phyloP scores from a whole-genome alignment of 164 flowering plant species.

The Buxus sempervirens region DNA sequence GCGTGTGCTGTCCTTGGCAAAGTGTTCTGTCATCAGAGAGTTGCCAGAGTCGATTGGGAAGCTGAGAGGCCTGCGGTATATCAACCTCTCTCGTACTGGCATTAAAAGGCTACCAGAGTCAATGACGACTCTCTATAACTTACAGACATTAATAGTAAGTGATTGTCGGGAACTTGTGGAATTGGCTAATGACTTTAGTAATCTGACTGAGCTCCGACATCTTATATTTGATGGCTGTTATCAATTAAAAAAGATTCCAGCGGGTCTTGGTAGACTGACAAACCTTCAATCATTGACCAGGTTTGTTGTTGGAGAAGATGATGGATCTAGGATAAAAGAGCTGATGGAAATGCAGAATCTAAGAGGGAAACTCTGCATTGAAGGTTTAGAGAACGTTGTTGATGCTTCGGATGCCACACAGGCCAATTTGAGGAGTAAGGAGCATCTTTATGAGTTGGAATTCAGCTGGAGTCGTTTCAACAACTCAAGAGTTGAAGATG shows the following conservation, averaged over 20 bases:
- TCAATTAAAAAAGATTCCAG: slow-evolving; percentile 9
- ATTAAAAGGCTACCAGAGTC: slow-evolving; percentile 27
- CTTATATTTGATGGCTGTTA: slow-evolving; percentile 8
- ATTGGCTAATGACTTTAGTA: slow-evolving; percentile 17
- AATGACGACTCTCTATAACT: slow-evolving; percentile 16
- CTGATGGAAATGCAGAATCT: slow-evolving; percentile 17
- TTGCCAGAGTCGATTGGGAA: slow-evolving; percentile 17
- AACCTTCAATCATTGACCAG: slow-evolving; percentile 15
- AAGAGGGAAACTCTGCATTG: slow-evolving; percentile 14
- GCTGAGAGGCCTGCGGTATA: slow-evolving; percentile 25
- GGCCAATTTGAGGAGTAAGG: slow-evolving; percentile 19
- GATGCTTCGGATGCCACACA: slow-evolving; percentile 6
- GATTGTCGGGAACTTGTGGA: slow-evolving; percentile 15
- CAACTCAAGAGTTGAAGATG: too few species aligned
- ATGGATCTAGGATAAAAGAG: slow-evolving; percentile 20
- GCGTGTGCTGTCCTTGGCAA: slow-evolving; percentile 18
- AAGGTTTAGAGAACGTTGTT: slow-evolving; percentile 14
- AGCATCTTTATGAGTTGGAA: slow-evolving; percentile 11
- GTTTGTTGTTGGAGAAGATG: slow-evolving; percentile 7
- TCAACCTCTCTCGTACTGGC: slow-evolving; percentile 22
- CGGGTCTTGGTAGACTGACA: slow-evolving; percentile 14
- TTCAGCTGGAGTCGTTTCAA: slow-evolving; percentile 20
- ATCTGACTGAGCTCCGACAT: slow-evolving; percentile 21
- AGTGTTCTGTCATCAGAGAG: neutral
- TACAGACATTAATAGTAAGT: slow-evolving; percentile 27